Conservation (phyloP, 1,284 basidiomycete species). For the Marasmius tenuissimus region DNA sequence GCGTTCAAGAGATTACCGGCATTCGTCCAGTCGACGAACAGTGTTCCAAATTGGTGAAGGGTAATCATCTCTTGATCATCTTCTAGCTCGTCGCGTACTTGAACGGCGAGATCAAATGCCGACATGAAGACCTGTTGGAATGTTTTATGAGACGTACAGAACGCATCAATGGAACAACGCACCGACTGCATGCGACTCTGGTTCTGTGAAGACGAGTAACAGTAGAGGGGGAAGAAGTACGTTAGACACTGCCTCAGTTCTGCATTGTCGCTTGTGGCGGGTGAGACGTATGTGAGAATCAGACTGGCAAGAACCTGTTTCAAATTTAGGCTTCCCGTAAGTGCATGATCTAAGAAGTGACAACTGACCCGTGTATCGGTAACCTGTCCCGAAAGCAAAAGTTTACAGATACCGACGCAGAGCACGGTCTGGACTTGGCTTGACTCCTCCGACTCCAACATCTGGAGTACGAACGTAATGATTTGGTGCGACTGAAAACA, state of each 20-base stretch:
- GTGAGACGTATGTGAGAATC: constrained; percentile 84
- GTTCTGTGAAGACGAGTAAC: constrained; percentile 81
- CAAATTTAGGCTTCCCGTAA: background rate
- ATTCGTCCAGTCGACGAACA: constrained; percentile 94
- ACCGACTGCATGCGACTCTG: constrained; percentile 82
- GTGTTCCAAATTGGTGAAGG: constrained; percentile 77
- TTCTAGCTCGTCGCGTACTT: constrained; percentile 73
- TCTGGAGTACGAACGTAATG: constrained; percentile 73
- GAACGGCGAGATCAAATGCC: constrained; percentile 68
- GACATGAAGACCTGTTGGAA: constrained; percentile 72
- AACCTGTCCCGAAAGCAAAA: constrained; percentile 85
- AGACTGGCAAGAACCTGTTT: constrained; percentile 81
- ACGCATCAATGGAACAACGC: constrained; percentile 19
- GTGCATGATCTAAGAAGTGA: background rate
- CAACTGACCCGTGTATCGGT: constrained; percentile 66
- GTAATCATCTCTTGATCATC: constrained; percentile 81
- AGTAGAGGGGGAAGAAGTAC: constrained; percentile 96
- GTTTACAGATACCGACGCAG: constrained; percentile 85
- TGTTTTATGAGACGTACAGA: background rate
- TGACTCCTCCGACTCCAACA: constrained; percentile 75
- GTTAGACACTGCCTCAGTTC: constrained; percentile 90
- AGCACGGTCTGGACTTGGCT: constrained; percentile 79
- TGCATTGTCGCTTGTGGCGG: constrained; percentile 84
- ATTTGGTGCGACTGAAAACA: constrained; percentile 62
- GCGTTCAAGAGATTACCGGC: constrained; percentile 68